These are phyloP conservation scores for Xylariaceae sp. DNA, from an alignment of 2,329 filamentous ascomycete species.

Conservation along the genomic window DNA sequence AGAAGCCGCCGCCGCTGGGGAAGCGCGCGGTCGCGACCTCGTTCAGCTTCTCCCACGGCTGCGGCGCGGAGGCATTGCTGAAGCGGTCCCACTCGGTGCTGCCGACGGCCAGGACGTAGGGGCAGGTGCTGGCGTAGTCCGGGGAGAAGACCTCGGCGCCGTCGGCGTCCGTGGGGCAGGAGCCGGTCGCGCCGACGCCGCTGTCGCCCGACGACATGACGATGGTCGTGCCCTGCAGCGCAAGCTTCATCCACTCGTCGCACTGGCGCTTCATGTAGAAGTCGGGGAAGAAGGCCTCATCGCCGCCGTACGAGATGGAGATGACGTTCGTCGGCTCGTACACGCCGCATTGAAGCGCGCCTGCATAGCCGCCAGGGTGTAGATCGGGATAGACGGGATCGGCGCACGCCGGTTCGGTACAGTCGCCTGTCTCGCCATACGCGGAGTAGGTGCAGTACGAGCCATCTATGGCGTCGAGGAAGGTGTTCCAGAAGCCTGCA, in stretches of 20 bases:
- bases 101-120: conserved; percentile 45
- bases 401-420: conserved; percentile 11
- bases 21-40: conserved; percentile 19
- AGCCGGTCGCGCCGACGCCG: conserved; percentile 30
- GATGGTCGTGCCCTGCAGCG: conserved; percentile 14
- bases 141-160: conserved; percentile 16
- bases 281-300: conserved; percentile 11
- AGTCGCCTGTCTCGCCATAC: conserved; percentile 21
- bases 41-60: conserved; percentile 15
- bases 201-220: conserved; percentile 15
- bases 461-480: conserved; percentile 19
- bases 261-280: conserved; percentile 17
- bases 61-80: conserved; percentile 9
- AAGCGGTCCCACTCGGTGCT: conserved; percentile 17
- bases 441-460: conserved; percentile 19
- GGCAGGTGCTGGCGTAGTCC: conserved; percentile 43
- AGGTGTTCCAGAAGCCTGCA: conserved; percentile 27
- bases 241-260: conserved; percentile 16
- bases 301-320: conserved; percentile 15
- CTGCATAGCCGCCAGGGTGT: conserved; percentile 13
- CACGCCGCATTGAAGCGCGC: conserved; percentile 15
- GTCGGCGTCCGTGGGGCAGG: conserved; percentile 14
- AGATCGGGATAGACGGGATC: conserved; percentile 17
- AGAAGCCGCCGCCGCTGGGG: conserved; percentile 38
- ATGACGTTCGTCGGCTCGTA: conserved; percentile 17